Conservation (phyloP, 2,329 filamentous ascomycete genomes). For the Cercospora sesami region DNA sequence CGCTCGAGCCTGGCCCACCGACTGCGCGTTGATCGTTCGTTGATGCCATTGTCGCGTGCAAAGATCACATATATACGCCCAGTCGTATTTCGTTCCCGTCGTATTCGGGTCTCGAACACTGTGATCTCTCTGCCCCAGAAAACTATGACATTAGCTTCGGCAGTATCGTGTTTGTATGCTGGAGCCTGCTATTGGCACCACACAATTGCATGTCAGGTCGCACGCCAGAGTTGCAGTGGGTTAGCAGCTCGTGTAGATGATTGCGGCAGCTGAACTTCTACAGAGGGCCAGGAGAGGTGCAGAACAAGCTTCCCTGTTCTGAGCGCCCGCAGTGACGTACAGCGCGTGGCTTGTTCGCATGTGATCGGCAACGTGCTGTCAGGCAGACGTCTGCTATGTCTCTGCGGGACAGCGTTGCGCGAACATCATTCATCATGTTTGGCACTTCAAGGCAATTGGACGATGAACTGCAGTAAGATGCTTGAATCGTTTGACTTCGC, state of each 20-base stretch:
- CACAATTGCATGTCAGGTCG: not conserved
- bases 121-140: not conserved
- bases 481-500: not conserved
- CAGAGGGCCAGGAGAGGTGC: not conserved
- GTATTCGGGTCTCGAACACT: conserved; percentile 3
- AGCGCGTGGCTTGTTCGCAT: not conserved
- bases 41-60: conserved; percentile 14
- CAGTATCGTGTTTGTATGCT: not conserved
- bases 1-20: not conserved
- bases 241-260: not conserved
- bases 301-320: conserved; percentile 11
- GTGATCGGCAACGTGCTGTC: not conserved
- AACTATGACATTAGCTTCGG: conserved; percentile 6
- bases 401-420: not conserved
- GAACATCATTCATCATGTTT: not conserved
- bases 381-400: not conserved
- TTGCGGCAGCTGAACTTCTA: not conserved
- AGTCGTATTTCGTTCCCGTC: not conserved
- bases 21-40: conserved; percentile 11
- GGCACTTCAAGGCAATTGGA: not conserved
- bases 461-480: not conserved
- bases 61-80: not conserved
- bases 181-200: not conserved
- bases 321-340: conserved; percentile 3
- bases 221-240: not conserved